Evolutionary conservation across 176 grass and related monocot genomes (phyloP).

Genomic region (Phoenix dactylifera): DNA sequence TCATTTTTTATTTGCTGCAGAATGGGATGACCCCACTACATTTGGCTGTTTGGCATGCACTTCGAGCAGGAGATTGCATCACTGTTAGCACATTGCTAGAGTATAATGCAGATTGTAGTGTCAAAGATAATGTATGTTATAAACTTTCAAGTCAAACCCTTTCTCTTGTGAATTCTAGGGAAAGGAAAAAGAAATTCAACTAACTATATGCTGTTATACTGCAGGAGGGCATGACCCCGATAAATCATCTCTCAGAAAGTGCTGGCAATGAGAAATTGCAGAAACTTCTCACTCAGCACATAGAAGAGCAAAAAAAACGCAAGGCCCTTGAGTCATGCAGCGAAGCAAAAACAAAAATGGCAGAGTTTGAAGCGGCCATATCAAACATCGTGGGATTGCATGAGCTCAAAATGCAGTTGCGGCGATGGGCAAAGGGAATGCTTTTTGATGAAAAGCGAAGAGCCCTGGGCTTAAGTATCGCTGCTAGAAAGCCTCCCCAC

Average conservation of each 20-base stretch:
- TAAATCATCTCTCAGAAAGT: conserved; percentile 57
- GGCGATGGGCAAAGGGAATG: conserved; percentile 81
- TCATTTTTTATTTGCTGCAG: conserved; percentile 34
- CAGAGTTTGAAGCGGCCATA: conserved; percentile 77
- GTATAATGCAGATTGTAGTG: conserved; percentile 70
- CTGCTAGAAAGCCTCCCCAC: conserved; percentile 66
- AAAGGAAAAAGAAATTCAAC: not conserved
- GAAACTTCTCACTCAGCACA: conserved; percentile 48
- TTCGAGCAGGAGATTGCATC: conserved; percentile 53
- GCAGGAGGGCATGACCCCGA: conserved; percentile 76
- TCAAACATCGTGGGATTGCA: conserved; percentile 77
- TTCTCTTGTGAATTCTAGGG: too few species aligned
- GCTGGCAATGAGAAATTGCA: conserved; percentile 41
- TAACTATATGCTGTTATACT: conserved; percentile 2
- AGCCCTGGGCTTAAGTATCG: conserved; percentile 78
- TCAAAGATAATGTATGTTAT: conserved; percentile 76
- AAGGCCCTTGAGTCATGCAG: conserved; percentile 57
- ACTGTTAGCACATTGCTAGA: conserved; percentile 55
- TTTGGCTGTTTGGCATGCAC: conserved; percentile 91
- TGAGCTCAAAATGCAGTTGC: conserved; percentile 90
- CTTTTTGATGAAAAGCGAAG: conserved; percentile 96
- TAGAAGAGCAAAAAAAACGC: conserved; percentile 72
- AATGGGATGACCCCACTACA: conserved; percentile 97
- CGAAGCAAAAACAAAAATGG: conserved; percentile 53
- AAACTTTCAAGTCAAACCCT: not conserved